Base-by-base conservation (phyloP, 78 protist species). In the Dictyostelium firmibasis region DNA sequence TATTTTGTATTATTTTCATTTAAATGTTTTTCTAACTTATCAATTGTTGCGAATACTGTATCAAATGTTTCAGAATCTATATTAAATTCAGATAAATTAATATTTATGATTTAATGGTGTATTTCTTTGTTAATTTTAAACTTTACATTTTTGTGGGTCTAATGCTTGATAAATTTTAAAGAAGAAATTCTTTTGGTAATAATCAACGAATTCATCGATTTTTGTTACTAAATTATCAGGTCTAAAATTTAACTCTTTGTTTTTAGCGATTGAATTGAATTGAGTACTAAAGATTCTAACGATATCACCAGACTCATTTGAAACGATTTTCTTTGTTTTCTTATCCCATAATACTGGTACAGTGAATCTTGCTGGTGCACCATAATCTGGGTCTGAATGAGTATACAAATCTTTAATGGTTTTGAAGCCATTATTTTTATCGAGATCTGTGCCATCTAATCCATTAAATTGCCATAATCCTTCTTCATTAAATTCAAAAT, bases 291-390 rank as follows among this genome's bases (percentile, higher is more conserved):
- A 72, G 96, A 97, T 96, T 38, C 95, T 50, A 11, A 98, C 82
- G 77, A 98, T 97, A 33, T 95, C 98, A 14, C 83, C 27, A 11
- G 96, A 81, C 38, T 98, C 99, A 91, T 98, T 98, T 92, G 89
- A 95, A 18, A 98, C 99, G 69, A 97, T 96, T 25, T 29, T 36
- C 18, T 50, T 44, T 5, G 27, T 72, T 69, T 91, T 70, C 75
- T 75, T 95, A 85, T 97, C 98, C 79, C 75, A 87, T 0, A 87
- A 43, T 25, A 87, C 78, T 23, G 93, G 93, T 4, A 87, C 79
- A 2, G 93, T 76, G 31, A 23, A 76, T 16, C 31, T 13, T 14
- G 82, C 91, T 1, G 29, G 5, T n/a, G 18, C 36, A 20, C 18
- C 62, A 13, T 86, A 75, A 29, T 31, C 27, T 31, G 84, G 77